A percentile compares a stretch with the other conserved stretches of the same genome.
These are phyloP conservation scores for Nakazawaea holstii DNA, from an alignment of 805 yeast genomes.

Conservation along the genomic window DNA sequence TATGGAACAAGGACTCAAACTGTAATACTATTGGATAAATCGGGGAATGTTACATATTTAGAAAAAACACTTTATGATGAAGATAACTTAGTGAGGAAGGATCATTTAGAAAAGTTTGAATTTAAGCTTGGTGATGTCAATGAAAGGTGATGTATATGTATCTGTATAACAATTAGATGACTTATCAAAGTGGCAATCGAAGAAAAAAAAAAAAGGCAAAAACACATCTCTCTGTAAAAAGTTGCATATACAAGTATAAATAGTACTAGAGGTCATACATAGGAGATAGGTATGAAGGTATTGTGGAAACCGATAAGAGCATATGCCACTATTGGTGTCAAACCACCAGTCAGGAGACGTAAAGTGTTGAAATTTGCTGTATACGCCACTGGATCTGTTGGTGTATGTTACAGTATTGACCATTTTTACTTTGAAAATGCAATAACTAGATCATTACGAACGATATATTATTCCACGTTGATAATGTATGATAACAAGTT, in stretches of 20 bases:
- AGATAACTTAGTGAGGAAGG: neutral
- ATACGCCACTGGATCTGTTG: neutral
- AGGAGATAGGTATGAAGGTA: too few relatives aligned
- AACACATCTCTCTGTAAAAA: too few relatives aligned
- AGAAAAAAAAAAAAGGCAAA: too few relatives aligned
- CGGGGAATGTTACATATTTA: constrained; percentile 47
- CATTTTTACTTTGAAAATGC: constrained; percentile 41
- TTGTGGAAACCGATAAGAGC: too few relatives aligned
- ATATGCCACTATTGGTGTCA: too few relatives aligned
- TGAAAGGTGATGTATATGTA: neutral
- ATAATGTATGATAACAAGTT: constrained; percentile 61
- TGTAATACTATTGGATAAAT: constrained; percentile 51
- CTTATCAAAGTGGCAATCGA: too few relatives aligned
- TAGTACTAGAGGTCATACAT: too few relatives aligned
- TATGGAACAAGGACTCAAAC: constrained; percentile 93
- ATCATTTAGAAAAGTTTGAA: neutral
- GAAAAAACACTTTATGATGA: constrained; percentile 51
- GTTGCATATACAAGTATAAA: too few relatives aligned
- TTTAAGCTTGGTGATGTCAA: neutral
- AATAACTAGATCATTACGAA: constrained; percentile 43
- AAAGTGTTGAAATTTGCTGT: neutral
- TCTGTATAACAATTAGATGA: neutral
- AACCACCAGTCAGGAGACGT: neutral
- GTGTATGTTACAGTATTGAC: constrained; percentile 28
- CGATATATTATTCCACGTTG: constrained; percentile 38